Evolutionary conservation across 306 rosid species (phyloP), one percentile per base, ranked within the genome.

Genomic region (Potentilla sterilis): DNA sequence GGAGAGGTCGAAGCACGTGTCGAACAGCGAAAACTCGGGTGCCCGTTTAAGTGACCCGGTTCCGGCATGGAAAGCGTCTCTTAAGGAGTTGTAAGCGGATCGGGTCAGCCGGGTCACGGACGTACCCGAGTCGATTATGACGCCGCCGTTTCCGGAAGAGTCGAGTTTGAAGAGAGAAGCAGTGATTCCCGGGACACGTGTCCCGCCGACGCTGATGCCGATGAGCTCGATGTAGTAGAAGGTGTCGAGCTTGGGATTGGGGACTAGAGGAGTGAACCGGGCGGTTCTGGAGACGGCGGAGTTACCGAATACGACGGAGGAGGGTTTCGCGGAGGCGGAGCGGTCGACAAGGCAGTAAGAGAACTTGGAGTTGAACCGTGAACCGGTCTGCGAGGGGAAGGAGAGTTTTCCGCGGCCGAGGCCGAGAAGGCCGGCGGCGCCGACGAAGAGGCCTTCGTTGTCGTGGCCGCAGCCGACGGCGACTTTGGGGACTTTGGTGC

Each of bases 381-480:
- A 57, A 0, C 98, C 98, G 54, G 89, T 74, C 75, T 92, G 98
- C 2, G 82, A 52, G 4, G 97, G 98, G 47, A 95, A 95, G 0
- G 98, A 95, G 6, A 95, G 48, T 71, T 65, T 77, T 0, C 98
- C 98, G 2, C 97, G 89, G 52, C 97, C 98, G 9, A 95, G 95
- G 0, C 98, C 98, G 11, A 92, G 70, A 0, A 95, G 73, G 14
- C 98, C 98, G 0, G 96, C 97, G 0, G 97, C 98, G 21, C 97
- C 98, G 3, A 90, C 87, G 74, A 95, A 95, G n/a, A 95, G 73
- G 0, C 97, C 97, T 70, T 89, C 92, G 40, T 95, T 89, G 38
- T 90, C 91, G 78, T 95, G 98, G 84, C 98, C 97, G 18, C 98
- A 92, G 0, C 97, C 97, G 2, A 95, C 72, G 0, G 98, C 97